Evolutionary conservation across 1,139 yeast genomes (phyloP).

Genomic region (Protomyces arabidopsidicola): DNA sequence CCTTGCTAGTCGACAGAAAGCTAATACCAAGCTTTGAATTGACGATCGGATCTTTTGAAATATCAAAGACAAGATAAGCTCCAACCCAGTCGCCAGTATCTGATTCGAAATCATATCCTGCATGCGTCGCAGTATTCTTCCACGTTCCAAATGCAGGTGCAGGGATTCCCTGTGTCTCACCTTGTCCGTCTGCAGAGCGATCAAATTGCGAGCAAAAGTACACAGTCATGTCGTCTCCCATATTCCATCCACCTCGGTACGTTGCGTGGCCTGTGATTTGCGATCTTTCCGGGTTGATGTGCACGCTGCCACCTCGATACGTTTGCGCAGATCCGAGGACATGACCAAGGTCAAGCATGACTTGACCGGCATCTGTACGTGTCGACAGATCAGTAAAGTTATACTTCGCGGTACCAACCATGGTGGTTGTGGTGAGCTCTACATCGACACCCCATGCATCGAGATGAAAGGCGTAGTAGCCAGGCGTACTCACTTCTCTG

Average conservation of each 20-base stretch:
- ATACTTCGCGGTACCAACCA: conserved; percentile 16
- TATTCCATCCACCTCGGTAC: conserved; percentile 24
- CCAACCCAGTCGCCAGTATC: conserved; percentile 26
- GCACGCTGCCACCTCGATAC: conserved; percentile 23
- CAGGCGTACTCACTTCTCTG: conserved; percentile 7
- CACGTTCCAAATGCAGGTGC: conserved; percentile 24
- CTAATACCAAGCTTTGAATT: conserved; percentile 18
- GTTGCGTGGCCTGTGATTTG: conserved; percentile 14
- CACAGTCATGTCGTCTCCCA: conserved; percentile 16
- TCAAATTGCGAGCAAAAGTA: conserved; percentile 23
- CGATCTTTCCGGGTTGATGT: not conserved
- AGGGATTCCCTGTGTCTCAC: conserved; percentile 24
- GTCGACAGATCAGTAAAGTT: conserved; percentile 3
- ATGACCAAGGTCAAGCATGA: conserved; percentile 19
- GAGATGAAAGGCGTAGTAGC: conserved; percentile 15
- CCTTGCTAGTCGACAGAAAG: conserved; percentile 3
- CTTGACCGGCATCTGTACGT: conserved; percentile 9
- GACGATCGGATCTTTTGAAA: conserved; percentile 11
- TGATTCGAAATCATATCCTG: conserved; percentile 15
- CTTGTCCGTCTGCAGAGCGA: conserved; percentile 17
- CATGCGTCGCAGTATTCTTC: conserved; percentile 22
- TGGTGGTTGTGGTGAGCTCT: conserved; percentile 8
- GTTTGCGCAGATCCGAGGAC: conserved; percentile 26
- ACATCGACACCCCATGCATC: conserved; percentile 26
- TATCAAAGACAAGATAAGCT: conserved; percentile 18